These are phyloP conservation scores for Cudoniella acicularis DNA, from an alignment of 495 filamentous ascomycete genomes.

Conservation along the genomic window DNA sequence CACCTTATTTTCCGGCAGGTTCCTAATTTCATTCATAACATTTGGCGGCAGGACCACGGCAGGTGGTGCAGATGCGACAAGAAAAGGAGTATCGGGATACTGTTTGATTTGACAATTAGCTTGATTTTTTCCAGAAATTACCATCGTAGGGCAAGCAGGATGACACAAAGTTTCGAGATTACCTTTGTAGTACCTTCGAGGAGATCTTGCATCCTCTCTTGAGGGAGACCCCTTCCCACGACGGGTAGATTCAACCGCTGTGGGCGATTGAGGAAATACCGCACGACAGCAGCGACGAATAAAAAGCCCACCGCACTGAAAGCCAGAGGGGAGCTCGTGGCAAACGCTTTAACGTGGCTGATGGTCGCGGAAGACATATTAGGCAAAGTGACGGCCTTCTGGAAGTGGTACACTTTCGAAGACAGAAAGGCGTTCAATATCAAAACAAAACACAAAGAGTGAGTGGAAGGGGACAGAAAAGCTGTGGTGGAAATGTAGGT, in stretches of 20 bases:
- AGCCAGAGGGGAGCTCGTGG: neutral
- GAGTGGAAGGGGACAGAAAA: neutral
- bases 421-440: too few species aligned
- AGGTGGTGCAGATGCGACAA: conserved; percentile 4
- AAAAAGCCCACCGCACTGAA: neutral
- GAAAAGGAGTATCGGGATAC: conserved; percentile 11
- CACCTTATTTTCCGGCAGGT: conserved; percentile 16
- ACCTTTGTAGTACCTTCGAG: neutral
- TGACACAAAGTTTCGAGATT: neutral
- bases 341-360: neutral
- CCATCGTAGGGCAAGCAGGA: too few species aligned
- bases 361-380: neutral
- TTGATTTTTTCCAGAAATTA: neutral
- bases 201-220: neutral
- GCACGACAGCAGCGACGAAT: neutral
- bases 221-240: neutral
- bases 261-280: neutral
- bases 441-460: neutral
- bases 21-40: conserved; percentile 11
- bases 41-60: conserved; percentile 11
- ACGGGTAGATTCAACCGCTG: neutral
- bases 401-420: neutral
- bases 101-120: neutral
- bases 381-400: neutral
- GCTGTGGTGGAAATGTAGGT: neutral